Base-by-base conservation (phyloP, 2,329 filamentous ascomycete species). In the Colletotrichum simmondsii region DNA sequence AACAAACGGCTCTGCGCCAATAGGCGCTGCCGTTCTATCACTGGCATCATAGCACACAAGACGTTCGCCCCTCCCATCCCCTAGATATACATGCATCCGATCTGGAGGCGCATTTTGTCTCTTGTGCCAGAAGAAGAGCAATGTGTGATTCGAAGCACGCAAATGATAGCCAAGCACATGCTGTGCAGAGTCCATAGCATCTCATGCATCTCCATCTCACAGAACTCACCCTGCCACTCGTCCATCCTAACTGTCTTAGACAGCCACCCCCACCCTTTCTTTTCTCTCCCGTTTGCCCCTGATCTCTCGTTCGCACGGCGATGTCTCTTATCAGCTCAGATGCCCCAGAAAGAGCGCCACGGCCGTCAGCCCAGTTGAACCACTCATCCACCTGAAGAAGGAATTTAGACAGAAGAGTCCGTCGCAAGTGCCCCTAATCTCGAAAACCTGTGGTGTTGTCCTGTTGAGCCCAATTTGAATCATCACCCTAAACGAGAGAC, bases 201-300 rank as follows among this genome's bases (percentile, higher is more conserved):
- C 42, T 49, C 42, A 42, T 64, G 49, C 61, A 35, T 30, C 49
- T 42, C 60, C n/a, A 24, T 63, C n/a, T 32, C 28, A 22, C 19
- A 49, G 42, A 49, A 49, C 42, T 49, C 60, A 30, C 12, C 42
- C 19, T 22, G n/a, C 54, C 61, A 49, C 26, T 37, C 49, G 10
- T 16, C 22, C 4, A 28, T n/a, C 42, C 28, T 35, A 7, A 37
- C 10, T 49, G 24, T 56, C 49, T 37, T 10, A 37, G 49, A 54
- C 30, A 56, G 61, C 32, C 61, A 37, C 46, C 49, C 46, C 30
- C 30, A 12, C 61, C 12, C 30, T 64, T 56, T 64, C 61, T 64
- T 64, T 62, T 64, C 49, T 28, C 30, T 52, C 16, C 30, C 22
- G 32, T 42, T 32, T 35, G 24, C n/a, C 35, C 14, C 35, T 37